phyloP scores from a whole-genome alignment of 305 asterid genomes.

The Solanum hybrid region DNA sequence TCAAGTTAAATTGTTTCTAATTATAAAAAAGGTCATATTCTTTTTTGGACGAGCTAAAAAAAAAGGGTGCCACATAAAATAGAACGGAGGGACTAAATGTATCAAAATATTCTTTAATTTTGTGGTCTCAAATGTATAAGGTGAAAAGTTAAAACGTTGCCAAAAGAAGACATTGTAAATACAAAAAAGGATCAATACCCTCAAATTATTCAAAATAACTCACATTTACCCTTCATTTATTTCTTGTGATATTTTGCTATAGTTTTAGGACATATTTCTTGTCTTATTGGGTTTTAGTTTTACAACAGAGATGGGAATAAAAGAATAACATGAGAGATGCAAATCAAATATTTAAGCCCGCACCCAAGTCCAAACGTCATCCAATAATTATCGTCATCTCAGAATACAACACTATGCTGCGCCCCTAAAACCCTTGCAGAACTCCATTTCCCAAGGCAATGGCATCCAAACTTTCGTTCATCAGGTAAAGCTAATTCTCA shows the following conservation, averaged over 20 bases:
- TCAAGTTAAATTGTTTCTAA: neutral
- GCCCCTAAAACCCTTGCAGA: neutral
- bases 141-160: neutral
- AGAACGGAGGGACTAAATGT: neutral
- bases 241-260: neutral
- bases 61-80: no score
- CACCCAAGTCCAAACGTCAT: neutral
- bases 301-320: neutral
- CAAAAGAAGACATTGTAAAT: neutral
- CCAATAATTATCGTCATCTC: neutral
- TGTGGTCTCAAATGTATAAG: neutral
- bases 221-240: neutral
- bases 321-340: neutral
- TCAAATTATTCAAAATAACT: no score
- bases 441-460: neutral
- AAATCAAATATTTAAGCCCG: neutral
- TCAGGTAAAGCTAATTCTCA: neutral
- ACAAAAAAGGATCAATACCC: neutral
- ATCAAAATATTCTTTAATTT: neutral
- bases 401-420: neutral
- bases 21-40: neutral
- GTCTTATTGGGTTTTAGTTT: neutral
- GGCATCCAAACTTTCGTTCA: neutral
- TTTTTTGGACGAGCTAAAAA: neutral
- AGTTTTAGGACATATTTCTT: neutral